These are phyloP conservation scores for Peronospora destructor DNA, from an alignment of 352 stramenopile species.

Conservation along the genomic window DNA sequence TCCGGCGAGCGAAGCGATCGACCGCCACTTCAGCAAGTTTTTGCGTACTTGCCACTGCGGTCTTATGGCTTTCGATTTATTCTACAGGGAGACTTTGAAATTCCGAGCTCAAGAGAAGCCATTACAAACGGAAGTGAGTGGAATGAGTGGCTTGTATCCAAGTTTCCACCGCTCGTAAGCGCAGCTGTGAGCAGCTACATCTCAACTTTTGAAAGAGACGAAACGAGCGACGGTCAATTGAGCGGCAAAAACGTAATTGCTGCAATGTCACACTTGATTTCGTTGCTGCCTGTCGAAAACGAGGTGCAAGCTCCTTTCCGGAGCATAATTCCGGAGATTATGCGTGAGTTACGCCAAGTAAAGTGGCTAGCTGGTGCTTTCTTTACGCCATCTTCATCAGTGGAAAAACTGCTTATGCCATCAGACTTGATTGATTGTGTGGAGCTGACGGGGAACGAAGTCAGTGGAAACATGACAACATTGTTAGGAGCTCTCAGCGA, in stretches of 20 bases:
- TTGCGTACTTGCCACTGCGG: conserved; percentile 74
- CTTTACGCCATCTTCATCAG: background rate
- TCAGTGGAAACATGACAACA: conserved; percentile 12
- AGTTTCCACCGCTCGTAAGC: conserved; percentile 51
- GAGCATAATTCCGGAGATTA: conserved; percentile 45
- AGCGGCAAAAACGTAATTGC: conserved; percentile 7
- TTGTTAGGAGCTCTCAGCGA: conserved; percentile 18
- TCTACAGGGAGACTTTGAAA: conserved; percentile 81
- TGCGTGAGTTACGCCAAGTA: conserved; percentile 45
- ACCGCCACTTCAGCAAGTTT: conserved; percentile 67
- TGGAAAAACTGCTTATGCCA: conserved; percentile 18
- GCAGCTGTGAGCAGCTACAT: conserved; percentile 26
- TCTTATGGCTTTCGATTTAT: conserved; percentile 84
- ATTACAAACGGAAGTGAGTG: conserved; percentile 79
- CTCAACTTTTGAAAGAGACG: conserved; percentile 2
- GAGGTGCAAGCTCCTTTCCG: conserved; percentile 72
- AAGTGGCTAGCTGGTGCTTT: conserved; percentile 37
- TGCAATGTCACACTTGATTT: conserved; percentile 33
- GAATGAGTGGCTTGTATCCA: conserved; percentile 84
- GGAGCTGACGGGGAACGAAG: conserved; percentile 12
- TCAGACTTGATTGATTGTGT: conserved; percentile 44
- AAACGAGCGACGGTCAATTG: background rate
- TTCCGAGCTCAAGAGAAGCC: conserved; percentile 78
- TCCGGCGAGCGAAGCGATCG: conserved; percentile 11
- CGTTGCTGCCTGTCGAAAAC: conserved; percentile 56